These are phyloP conservation scores for Picea glauca DNA, from an alignment of 75 land plant species.

Conservation along the genomic window DNA sequence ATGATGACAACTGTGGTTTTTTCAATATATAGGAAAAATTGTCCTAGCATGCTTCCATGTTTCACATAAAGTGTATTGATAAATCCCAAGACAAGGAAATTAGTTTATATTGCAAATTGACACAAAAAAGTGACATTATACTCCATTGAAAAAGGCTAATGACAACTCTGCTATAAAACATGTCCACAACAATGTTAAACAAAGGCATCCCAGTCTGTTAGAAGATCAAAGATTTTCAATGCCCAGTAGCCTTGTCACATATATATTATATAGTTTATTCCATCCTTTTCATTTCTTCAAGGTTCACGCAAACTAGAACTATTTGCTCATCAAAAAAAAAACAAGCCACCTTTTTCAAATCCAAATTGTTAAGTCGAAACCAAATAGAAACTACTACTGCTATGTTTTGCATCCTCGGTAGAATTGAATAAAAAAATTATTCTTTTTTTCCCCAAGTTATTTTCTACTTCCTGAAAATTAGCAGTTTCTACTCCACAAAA, in stretches of 20 bases:
- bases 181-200: neutral
- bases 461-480: neutral
- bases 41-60: neutral
- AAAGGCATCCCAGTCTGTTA: neutral
- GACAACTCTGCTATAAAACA: neutral
- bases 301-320: neutral
- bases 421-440: neutral
- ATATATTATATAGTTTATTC: neutral
- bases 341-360: neutral
- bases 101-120: neutral
- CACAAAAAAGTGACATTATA: neutral
- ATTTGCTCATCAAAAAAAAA: neutral
- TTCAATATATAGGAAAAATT: neutral
- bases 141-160: neutral
- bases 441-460: neutral
- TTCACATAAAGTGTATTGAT: neutral
- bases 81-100: neutral
- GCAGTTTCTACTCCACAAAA: neutral
- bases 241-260: neutral
- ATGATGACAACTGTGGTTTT: neutral
- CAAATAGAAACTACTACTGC: neutral
- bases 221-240: neutral
- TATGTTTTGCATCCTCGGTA: neutral
- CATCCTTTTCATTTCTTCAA: neutral
- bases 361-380: neutral